Conservation (phyloP, 2,329 filamentous ascomycete species). For the Biscogniauxia sp. region DNA sequence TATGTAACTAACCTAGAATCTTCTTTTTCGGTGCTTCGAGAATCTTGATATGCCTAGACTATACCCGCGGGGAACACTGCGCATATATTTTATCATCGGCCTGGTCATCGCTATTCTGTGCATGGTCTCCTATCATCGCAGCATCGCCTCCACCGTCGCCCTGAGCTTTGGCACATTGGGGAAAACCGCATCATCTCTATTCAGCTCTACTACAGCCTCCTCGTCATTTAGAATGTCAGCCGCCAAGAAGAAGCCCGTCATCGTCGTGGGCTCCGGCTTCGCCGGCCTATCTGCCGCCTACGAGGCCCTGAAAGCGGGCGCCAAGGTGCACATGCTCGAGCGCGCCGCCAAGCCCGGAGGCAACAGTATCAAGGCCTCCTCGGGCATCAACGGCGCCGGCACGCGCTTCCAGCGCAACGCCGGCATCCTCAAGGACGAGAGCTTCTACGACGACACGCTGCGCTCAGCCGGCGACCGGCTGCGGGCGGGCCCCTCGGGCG, state of each 20-base stretch:
- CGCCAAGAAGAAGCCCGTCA: slow-evolving; percentile 37
- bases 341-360: slow-evolving; percentile 59
- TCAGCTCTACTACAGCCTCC: background rate
- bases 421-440: slow-evolving; percentile 50
- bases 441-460: slow-evolving; percentile 46
- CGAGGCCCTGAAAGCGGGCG: slow-evolving; percentile 50
- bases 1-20: background rate
- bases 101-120: background rate
- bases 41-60: background rate
- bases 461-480: slow-evolving; percentile 52
- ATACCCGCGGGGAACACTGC: background rate
- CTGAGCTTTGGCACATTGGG: background rate
- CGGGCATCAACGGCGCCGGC: slow-evolving; percentile 62
- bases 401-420: slow-evolving; percentile 52
- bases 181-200: background rate
- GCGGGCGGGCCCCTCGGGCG: slow-evolving; percentile 20
- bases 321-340: slow-evolving; percentile 57
- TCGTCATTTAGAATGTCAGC: background rate
- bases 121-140: background rate
- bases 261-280: slow-evolving; percentile 64
- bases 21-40: background rate
- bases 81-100: background rate
- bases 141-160: background rate
- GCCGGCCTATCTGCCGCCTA: slow-evolving; percentile 60
- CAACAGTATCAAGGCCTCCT: slow-evolving; percentile 66